A percentile compares a stretch with the other conserved stretches of the same genome.
phyloP scores from a whole-genome alignment of 2,329 filamentous ascomycete genomes.

The Mollisia scopiformis region DNA sequence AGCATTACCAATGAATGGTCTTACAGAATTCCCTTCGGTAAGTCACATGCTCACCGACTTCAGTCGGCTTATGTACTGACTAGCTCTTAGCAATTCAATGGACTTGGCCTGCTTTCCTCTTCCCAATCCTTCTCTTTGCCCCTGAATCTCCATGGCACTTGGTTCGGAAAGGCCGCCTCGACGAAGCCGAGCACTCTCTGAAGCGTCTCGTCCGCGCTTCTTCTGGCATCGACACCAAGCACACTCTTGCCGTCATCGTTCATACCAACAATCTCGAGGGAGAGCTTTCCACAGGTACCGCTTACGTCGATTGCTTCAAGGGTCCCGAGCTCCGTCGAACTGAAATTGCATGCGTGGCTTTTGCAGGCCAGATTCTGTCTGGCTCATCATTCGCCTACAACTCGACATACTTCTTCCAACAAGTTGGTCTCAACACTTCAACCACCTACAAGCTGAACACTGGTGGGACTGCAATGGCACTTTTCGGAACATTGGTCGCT shows the following conservation, averaged over 20 bases:
- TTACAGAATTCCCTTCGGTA: slow-evolving; percentile 50
- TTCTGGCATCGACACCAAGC: slow-evolving; percentile 35
- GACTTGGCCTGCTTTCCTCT: slow-evolving; percentile 50
- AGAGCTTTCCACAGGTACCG: slow-evolving; percentile 43
- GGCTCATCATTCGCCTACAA: slow-evolving; percentile 66
- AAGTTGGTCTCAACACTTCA: slow-evolving; percentile 51
- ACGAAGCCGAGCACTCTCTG: slow-evolving; percentile 31
- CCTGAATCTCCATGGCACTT: slow-evolving; percentile 48
- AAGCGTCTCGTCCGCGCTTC: slow-evolving; percentile 43
- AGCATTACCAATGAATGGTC: slow-evolving; percentile 25
- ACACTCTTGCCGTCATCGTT: slow-evolving; percentile 49
- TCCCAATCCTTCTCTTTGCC: slow-evolving; percentile 46
- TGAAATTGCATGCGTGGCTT: slow-evolving; percentile 57
- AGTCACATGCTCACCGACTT: background rate
- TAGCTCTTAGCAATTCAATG: slow-evolving; percentile 5
- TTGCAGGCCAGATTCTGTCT: slow-evolving; percentile 62
- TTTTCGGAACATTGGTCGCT: slow-evolving; percentile 51
- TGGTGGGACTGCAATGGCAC: slow-evolving; percentile 47
- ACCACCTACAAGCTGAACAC: slow-evolving; percentile 52
- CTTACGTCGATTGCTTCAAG: slow-evolving; percentile 51
- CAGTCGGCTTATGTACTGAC: background rate
- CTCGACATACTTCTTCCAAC: slow-evolving; percentile 60
- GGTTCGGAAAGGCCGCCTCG: slow-evolving; percentile 14
- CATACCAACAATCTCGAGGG: slow-evolving; percentile 58
- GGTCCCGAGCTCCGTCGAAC: slow-evolving; percentile 50